Base-by-base conservation (phyloP, 306 rosid genomes). In the Ceratonia siliqua region DNA sequence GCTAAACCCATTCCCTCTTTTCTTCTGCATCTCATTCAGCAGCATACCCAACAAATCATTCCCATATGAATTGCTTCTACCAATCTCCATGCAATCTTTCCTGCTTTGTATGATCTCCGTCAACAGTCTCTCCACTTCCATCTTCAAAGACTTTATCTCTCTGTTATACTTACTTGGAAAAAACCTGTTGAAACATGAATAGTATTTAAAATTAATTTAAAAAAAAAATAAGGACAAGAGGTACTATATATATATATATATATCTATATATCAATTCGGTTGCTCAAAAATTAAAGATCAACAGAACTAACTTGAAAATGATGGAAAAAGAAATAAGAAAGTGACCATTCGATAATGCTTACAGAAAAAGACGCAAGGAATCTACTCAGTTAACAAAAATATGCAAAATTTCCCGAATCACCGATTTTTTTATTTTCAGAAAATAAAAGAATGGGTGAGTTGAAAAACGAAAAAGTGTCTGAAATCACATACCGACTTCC, bases 111-210 rank as follows among this genome's bases (percentile, higher is more conserved):
- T 95, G 6, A 95, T 95, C 74, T 95, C 99, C 95, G 87, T 92
- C 33, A 95, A 55, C n/a, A 88, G 56, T 58, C 75, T 92, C 83
- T 95, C 99, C 78, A 95, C 96, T 66, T 95, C 92, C 78, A 59
- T 81, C 81, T 95, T 95, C 80, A 89, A 53, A 3, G 81, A 65
- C 85, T 92, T 95, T 74, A 92, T 92, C 69, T 92, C 98, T 72
- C 98, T 92, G 28, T 95, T 95, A 70, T 95, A 95, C 82, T 90
- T 89, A 78, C 93, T 95, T 14, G 99, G 99, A 24, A 90, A 86
- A 78, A 76, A 92, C 82, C 99, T 94, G 36, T 0, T 68, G 22
- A 50, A 7, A 41, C 6, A 58, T 58, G 0, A 15, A 59, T 7
- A 2, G 1, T 22, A 10, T 4, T 14, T 24, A 5, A 33, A 8